Evolutionary conservation across 2,329 filamentous ascomycete genomes (phyloP).

Genomic region (Diaporthe eres): DNA sequence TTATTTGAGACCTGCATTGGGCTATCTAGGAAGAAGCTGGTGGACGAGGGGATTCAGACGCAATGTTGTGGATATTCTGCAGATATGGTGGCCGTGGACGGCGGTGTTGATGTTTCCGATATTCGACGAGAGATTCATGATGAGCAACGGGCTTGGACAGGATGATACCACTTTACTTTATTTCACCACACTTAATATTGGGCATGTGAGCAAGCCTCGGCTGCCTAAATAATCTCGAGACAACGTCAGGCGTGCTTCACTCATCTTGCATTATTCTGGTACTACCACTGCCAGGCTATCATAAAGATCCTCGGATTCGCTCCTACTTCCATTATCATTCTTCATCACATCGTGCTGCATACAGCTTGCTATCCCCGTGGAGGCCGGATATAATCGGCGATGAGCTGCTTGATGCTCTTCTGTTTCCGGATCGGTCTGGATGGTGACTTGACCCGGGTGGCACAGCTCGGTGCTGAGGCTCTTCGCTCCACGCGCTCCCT

Average conservation of each 20-base stretch:
- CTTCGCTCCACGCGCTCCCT: slow-evolving; percentile 10
- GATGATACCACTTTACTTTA: slow-evolving; percentile 10
- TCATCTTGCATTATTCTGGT: not conserved
- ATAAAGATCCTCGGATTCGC: not conserved
- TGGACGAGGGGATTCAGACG: not conserved
- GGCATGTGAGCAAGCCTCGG: not conserved
- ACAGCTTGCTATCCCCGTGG: not conserved
- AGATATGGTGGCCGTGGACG: not conserved
- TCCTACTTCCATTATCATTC: not conserved
- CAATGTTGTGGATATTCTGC: not conserved
- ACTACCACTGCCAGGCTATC: not conserved
- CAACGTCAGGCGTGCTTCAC: not conserved
- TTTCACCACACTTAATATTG: not conserved
- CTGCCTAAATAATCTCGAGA: not conserved
- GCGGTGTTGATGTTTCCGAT: not conserved
- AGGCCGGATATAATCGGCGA: slow-evolving; percentile 36
- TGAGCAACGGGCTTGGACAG: slow-evolving; percentile 11
- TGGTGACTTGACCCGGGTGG: slow-evolving; percentile 33
- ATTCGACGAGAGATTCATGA: not conserved
- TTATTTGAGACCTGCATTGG: not conserved
- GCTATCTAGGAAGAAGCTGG: not conserved
- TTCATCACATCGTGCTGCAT: not conserved
- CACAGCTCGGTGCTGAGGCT: slow-evolving; percentile 35
- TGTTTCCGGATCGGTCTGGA: slow-evolving; percentile 33
- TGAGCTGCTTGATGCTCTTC: slow-evolving; percentile 37